These are phyloP conservation scores for Globisporangium rhizosaccharum DNA, from an alignment of 352 stramenopile species.

Conservation along the genomic window DNA sequence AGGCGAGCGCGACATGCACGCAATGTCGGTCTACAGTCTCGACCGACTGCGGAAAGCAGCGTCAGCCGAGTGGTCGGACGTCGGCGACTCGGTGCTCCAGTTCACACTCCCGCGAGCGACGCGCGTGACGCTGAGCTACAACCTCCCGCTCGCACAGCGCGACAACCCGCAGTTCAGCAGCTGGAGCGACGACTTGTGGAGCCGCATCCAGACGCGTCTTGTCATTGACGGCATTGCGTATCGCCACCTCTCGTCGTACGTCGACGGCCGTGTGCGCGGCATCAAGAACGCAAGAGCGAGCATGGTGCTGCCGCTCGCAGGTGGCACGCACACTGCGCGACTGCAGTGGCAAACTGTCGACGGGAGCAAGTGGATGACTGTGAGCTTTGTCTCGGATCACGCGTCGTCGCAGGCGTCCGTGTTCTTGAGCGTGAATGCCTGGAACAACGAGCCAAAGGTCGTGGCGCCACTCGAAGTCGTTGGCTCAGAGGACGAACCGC, in stretches of 20 bases:
- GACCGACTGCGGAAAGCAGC: slow-evolving; percentile 27
- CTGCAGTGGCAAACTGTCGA: slow-evolving; percentile 79
- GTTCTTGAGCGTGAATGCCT: slow-evolving; percentile 60
- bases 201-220: slow-evolving; percentile 52
- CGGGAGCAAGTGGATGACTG: slow-evolving; percentile 51
- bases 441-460: slow-evolving; percentile 68
- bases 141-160: slow-evolving; percentile 59
- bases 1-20: slow-evolving; percentile 35
- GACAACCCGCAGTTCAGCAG: slow-evolving; percentile 64
- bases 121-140: slow-evolving; percentile 65
- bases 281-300: slow-evolving; percentile 68
- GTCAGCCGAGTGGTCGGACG: slow-evolving; percentile 58
- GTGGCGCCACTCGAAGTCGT: slow-evolving; percentile 24
- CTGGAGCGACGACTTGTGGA: slow-evolving; percentile 42
- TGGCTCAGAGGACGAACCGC: slow-evolving; percentile 41
- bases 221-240: slow-evolving; percentile 68
- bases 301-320: slow-evolving; percentile 53
- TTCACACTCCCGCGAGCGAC: slow-evolving; percentile 54
- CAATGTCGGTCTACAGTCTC: slow-evolving; percentile 55
- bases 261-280: slow-evolving; percentile 58
- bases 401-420: slow-evolving; percentile 60
- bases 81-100: slow-evolving; percentile 70
- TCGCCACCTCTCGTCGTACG: slow-evolving; percentile 57
- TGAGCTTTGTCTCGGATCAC: slow-evolving; percentile 69
- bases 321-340: slow-evolving; percentile 51